phyloP scores from a whole-genome alignment of 1,139 yeast genomes.

The Kodamaea suecica region DNA sequence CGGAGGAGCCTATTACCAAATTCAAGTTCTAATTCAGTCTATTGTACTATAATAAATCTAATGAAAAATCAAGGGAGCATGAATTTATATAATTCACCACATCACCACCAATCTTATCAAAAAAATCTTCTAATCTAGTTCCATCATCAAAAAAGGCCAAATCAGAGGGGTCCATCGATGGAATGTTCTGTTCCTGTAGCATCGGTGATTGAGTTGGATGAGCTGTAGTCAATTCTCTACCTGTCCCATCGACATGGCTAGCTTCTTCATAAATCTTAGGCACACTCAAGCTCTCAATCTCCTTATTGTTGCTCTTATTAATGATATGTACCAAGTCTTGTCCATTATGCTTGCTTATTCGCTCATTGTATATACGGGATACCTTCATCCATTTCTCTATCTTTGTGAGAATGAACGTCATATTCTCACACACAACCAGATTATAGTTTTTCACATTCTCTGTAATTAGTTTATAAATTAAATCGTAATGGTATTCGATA shows the following conservation, averaged over 20 bases:
- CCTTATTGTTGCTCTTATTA: conserved; percentile 44
- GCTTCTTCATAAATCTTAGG: conserved; percentile 22
- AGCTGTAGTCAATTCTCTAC: background rate
- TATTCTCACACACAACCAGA: conserved; percentile 40
- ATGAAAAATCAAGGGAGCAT: conserved; percentile 8
- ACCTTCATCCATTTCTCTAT: conserved; percentile 49
- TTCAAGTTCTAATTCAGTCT: conserved; percentile 7
- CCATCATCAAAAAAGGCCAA: conserved; percentile 5
- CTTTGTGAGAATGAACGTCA: conserved; percentile 41
- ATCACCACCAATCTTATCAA: conserved; percentile 33
- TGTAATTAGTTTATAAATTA: conserved; percentile 24
- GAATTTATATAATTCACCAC: conserved; percentile 28
- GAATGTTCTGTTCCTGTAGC: background rate
- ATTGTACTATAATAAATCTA: too few relatives aligned
- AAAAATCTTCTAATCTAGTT: conserved; percentile 27
- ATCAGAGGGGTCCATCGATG: conserved; percentile 1
- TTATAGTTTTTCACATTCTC: conserved; percentile 23
- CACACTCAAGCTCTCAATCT: conserved; percentile 42
- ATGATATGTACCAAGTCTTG: conserved; percentile 38
- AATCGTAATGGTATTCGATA: conserved; percentile 34
- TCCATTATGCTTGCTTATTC: conserved; percentile 4
- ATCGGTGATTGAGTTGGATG: background rate
- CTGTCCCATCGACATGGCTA: background rate
- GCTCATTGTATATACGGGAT: conserved; percentile 25
- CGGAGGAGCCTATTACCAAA: conserved; percentile 7